phyloP scores from a whole-genome alignment of 2,329 filamentous ascomycete species.

The Microsporum ferrugineum region DNA sequence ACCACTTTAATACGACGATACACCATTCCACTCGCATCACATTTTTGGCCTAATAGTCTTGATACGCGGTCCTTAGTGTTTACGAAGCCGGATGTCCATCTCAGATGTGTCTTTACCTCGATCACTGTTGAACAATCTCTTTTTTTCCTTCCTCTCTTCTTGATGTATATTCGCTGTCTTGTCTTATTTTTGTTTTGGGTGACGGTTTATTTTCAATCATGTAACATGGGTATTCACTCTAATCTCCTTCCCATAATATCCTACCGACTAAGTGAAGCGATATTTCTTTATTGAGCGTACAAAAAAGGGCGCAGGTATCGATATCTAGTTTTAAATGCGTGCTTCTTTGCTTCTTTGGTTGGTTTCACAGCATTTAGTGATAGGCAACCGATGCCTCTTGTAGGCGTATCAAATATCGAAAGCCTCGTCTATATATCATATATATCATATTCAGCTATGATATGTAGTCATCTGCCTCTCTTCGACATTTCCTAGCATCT shows the following conservation, averaged over 20 bases:
- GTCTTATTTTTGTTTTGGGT: not conserved
- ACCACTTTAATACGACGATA: conserved; percentile 1
- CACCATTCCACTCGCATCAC: not conserved
- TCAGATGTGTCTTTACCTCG: not conserved
- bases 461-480: not conserved
- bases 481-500: no score
- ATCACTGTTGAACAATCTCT: not conserved
- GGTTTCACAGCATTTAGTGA: not conserved
- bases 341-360: not conserved
- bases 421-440: no score
- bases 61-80: not conserved
- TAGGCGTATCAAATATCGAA: no score
- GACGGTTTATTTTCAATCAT: not conserved
- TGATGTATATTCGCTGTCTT: not conserved
- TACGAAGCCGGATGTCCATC: not conserved
- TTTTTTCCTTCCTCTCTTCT: not conserved
- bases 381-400: not conserved
- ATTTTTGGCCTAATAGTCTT: not conserved
- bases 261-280: not conserved
- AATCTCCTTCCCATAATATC: conserved; percentile 1
- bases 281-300: not conserved
- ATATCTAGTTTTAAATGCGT: not conserved
- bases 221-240: conserved; percentile 2
- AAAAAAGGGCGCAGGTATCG: not conserved
- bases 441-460: no score